phyloP scores from a whole-genome alignment of 371 early-diverging fungal genomes.

The Thermomucor indicae-seudaticae region DNA sequence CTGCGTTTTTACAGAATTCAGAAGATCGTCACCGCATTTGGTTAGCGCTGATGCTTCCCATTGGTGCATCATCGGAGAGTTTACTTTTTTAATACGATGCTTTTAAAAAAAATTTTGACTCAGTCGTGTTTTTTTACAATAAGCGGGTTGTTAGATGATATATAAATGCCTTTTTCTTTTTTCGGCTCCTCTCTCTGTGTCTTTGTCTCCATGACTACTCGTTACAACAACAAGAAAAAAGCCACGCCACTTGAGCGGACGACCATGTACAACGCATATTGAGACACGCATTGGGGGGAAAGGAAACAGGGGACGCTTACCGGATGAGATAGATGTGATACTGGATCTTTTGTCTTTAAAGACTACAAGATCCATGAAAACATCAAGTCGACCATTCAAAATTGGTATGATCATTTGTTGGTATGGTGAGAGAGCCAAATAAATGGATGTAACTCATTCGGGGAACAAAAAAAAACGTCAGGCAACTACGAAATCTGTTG shows the following conservation, averaged over 20 bases:
- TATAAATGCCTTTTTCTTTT: background rate
- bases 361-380: conserved; percentile 4
- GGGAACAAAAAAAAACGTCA: conserved; percentile 54
- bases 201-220: background rate
- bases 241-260: background rate
- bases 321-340: conserved; percentile 5
- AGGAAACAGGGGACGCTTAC: background rate
- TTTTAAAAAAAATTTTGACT: no score
- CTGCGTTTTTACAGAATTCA: background rate
- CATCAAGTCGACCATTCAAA: conserved; percentile 13
- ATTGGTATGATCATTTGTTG: conserved; percentile 7
- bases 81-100: conserved; percentile 3
- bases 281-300: background rate
- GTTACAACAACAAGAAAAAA: background rate
- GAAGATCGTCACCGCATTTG: background rate
- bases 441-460: background rate
- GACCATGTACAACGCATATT: background rate
- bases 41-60: no score
- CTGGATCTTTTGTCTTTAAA: conserved; percentile 7
- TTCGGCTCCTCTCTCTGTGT: background rate
- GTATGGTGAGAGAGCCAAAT: background rate
- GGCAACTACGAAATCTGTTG: conserved; percentile 18
- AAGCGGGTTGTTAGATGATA: no score
- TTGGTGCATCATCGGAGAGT: conserved; percentile 9
- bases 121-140: no score